Evolutionary conservation across 768 basidiomycete species (phyloP).

Genomic region (Amanita polypyramis): DNA sequence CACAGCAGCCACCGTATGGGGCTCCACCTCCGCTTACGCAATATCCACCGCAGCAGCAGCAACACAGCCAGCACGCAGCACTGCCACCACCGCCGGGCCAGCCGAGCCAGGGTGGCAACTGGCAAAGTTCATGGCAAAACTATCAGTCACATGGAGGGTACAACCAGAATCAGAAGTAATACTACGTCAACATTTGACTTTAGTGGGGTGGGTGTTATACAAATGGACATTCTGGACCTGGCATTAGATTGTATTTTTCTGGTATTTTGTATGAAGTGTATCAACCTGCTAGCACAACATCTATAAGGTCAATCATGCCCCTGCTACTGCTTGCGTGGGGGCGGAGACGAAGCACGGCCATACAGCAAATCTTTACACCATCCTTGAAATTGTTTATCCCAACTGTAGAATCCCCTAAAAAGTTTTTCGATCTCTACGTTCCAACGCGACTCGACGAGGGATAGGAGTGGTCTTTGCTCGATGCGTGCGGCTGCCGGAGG

Average conservation of each 20-base stretch:
- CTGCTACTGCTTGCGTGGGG: not conserved
- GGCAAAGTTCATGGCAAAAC: conserved; percentile 6
- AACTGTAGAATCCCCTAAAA: conserved; percentile 30
- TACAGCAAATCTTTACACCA: conserved; percentile 40
- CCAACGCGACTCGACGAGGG: conserved; percentile 45
- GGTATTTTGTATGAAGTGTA: not conserved
- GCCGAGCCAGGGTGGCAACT: not conserved
- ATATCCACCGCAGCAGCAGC: conserved; percentile 9
- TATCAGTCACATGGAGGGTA: conserved; percentile 6
- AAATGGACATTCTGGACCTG: not conserved
- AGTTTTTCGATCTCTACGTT: conserved; percentile 43
- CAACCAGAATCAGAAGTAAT: not conserved
- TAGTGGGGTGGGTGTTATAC: not conserved
- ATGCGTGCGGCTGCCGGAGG: conserved; percentile 46
- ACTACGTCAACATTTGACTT: not conserved
- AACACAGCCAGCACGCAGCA: not conserved
- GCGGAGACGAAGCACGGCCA: conserved; percentile 15
- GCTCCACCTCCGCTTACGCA: conserved; percentile 8
- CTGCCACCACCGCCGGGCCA: not conserved
- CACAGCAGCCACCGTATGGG: conserved; percentile 12
- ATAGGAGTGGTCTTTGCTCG: conserved; percentile 31
- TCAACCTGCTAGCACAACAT: no score
- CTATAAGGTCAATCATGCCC: no score
- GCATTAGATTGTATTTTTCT: no score
- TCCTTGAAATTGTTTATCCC: conserved; percentile 34